A percentile compares a stretch with the other conserved stretches of the same genome.
phyloP scores from a whole-genome alignment of 2,329 filamentous ascomycete genomes.

The Microdochium bolleyi region DNA sequence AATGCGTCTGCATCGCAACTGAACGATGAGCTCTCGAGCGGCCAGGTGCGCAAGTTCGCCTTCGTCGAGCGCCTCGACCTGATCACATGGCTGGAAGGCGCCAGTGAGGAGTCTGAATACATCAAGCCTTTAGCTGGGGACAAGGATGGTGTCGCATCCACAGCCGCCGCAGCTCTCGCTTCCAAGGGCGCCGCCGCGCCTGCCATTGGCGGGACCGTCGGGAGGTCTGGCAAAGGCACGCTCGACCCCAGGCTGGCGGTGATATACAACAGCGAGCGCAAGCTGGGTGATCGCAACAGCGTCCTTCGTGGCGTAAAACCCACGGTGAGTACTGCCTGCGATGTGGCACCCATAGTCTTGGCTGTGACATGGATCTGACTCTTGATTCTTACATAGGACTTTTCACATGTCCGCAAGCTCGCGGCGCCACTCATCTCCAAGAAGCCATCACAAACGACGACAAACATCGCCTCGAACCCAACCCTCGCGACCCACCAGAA shows the following conservation, averaged over 20 bases:
- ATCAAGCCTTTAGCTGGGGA: slow-evolving; percentile 77
- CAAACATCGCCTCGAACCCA: slow-evolving; percentile 29
- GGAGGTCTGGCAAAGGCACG: slow-evolving; percentile 53
- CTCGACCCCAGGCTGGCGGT: slow-evolving; percentile 75
- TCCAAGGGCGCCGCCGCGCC: slow-evolving; percentile 29
- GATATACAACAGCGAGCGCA: slow-evolving; percentile 87
- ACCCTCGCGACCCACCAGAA: slow-evolving; percentile 48
- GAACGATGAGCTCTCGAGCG: slow-evolving; percentile 65
- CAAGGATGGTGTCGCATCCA: slow-evolving; percentile 37
- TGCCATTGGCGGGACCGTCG: slow-evolving; percentile 33
- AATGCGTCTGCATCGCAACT: slow-evolving; percentile 74
- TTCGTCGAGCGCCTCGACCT: slow-evolving; percentile 90
- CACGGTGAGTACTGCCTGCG: slow-evolving; percentile 49
- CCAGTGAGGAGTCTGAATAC: slow-evolving; percentile 84
- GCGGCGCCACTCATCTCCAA: slow-evolving; percentile 68
- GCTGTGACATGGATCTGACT: neutral
- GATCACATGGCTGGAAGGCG: slow-evolving; percentile 87
- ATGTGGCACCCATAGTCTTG: neutral
- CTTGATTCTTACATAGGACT: slow-evolving; percentile 58
- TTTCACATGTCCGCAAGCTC: slow-evolving; percentile 84
- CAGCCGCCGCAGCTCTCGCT: slow-evolving; percentile 27
- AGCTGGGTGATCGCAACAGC: slow-evolving; percentile 88
- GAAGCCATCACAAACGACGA: slow-evolving; percentile 35
- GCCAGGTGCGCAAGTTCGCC: slow-evolving; percentile 75
- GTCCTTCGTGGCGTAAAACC: slow-evolving; percentile 81